Conservation (phyloP, 1,139 yeast genomes). For the Yamadazyma trypodendri region DNA sequence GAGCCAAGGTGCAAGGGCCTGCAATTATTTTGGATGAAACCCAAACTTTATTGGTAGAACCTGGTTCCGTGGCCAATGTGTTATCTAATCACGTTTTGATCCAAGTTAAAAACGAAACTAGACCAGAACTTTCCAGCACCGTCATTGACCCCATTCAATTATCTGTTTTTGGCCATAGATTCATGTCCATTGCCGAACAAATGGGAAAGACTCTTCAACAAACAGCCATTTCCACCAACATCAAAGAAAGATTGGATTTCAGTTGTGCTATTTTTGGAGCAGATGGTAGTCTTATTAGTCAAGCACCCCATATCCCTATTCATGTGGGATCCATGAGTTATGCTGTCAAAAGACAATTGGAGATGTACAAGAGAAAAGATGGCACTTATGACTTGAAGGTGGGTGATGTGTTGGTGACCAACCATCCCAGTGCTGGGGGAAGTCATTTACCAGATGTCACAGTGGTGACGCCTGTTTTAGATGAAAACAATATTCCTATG, state of each 20-base stretch:
- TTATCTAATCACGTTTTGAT: conserved; percentile 19
- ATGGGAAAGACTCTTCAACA: conserved; percentile 20
- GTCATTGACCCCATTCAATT: conserved; percentile 20
- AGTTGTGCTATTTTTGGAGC: conserved; percentile 81
- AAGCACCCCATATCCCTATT: conserved; percentile 87
- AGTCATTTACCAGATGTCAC: conserved; percentile 85
- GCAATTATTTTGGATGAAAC: conserved; percentile 26
- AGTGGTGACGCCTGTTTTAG: conserved; percentile 63
- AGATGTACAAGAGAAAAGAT: conserved; percentile 43
- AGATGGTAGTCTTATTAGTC: conserved; percentile 76
- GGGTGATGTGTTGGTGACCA: conserved; percentile 76
- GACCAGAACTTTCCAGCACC: conserved; percentile 11
- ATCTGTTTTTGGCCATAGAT: conserved; percentile 18
- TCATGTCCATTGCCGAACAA: conserved; percentile 19
- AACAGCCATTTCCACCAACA: conserved; percentile 51
- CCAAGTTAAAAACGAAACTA: conserved; percentile 10
- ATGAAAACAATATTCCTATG: conserved; percentile 29
- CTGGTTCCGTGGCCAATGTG: conserved; percentile 15
- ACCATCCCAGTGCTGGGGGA: conserved; percentile 81
- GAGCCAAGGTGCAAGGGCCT: conserved; percentile 66
- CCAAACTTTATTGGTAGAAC: conserved; percentile 18
- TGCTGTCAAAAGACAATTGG: conserved; percentile 69
- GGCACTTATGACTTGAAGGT: conserved; percentile 38
- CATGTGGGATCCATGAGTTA: conserved; percentile 87
- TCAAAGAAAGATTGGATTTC: conserved; percentile 79